Percentiles rank a stretch among this genome's conserved stretches.
phyloP scores from a whole-genome alignment of 495 filamentous ascomycete genomes.

The Amphirosellinia nigrospora region DNA sequence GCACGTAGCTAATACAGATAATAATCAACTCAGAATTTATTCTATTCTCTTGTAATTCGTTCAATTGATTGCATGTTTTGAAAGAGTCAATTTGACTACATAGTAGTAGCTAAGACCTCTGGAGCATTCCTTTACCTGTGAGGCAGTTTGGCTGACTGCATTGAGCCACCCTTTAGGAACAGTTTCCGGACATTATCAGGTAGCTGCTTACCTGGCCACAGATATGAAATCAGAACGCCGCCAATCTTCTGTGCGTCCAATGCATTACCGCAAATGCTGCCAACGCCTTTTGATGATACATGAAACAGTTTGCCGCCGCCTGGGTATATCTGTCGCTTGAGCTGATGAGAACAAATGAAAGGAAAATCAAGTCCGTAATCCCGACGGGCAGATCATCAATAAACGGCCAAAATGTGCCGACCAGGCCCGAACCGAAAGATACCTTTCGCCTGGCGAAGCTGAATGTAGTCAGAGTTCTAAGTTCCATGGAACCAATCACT shows the following conservation, averaged over 20 bases:
- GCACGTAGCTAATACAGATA: neutral
- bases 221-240: neutral
- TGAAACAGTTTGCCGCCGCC: slow-evolving; percentile 12
- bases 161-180: neutral
- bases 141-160: neutral
- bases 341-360: slow-evolving; percentile 17
- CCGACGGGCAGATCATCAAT: neutral
- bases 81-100: neutral
- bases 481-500: slow-evolving; percentile 22
- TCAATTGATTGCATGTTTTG: neutral
- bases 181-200: neutral
- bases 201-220: neutral
- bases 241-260: slow-evolving; percentile 1
- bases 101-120: neutral
- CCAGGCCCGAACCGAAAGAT: neutral
- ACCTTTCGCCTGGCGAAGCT: neutral
- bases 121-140: neutral
- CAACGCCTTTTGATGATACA: slow-evolving; percentile 16
- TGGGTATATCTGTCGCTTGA: slow-evolving; percentile 22
- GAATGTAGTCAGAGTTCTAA: neutral
- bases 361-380: slow-evolving; percentile 1
- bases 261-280: slow-evolving; percentile 15
- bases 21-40: neutral
- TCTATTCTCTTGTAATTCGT: too few relatives aligned
- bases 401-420: neutral